Conservation (phyloP, 768 basidiomycete species). For the Pleurotus eryngii region DNA sequence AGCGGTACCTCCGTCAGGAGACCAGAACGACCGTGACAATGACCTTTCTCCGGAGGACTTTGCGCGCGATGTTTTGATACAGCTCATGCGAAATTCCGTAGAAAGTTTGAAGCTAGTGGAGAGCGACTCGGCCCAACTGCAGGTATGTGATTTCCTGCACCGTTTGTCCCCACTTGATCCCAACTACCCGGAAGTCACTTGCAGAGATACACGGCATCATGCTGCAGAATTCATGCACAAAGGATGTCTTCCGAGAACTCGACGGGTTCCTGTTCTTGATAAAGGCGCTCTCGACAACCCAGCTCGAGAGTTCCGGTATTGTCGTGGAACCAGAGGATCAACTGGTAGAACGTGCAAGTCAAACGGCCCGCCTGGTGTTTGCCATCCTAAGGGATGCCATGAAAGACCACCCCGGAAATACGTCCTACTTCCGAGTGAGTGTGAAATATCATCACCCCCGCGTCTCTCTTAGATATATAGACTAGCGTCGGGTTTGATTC, state of each 20-base stretch:
- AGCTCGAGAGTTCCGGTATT: slow-evolving; percentile 27
- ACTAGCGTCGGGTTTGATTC: slow-evolving; percentile 62
- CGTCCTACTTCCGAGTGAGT: slow-evolving; percentile 65
- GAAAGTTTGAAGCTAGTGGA: slow-evolving; percentile 66
- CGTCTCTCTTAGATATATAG: slow-evolving; percentile 23
- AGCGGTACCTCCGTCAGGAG: slow-evolving; percentile 11
- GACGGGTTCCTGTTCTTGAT: slow-evolving; percentile 79
- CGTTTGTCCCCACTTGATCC: neutral
- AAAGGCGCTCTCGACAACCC: slow-evolving; percentile 63
- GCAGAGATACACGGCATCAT: slow-evolving; percentile 67
- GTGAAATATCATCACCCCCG: neutral
- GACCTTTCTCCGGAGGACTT: slow-evolving; percentile 63
- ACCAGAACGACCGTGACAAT: slow-evolving; percentile 28
- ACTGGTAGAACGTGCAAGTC: slow-evolving; percentile 35
- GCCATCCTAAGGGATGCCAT: slow-evolving; percentile 64
- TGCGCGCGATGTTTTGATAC: slow-evolving; percentile 67
- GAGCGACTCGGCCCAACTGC: slow-evolving; percentile 39
- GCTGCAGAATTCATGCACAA: slow-evolving; percentile 60
- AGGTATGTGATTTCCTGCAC: slow-evolving; percentile 39
- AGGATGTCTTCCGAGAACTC: slow-evolving; percentile 75
- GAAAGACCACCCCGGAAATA: slow-evolving; percentile 50
- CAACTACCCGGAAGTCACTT: slow-evolving; percentile 42
- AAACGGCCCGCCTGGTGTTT: slow-evolving; percentile 61
- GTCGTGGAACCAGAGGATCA: slow-evolving; percentile 36
- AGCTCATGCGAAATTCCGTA: slow-evolving; percentile 66